Conservation (phyloP, 2,329 filamentous ascomycete species). For the Microsporum audouinii region DNA sequence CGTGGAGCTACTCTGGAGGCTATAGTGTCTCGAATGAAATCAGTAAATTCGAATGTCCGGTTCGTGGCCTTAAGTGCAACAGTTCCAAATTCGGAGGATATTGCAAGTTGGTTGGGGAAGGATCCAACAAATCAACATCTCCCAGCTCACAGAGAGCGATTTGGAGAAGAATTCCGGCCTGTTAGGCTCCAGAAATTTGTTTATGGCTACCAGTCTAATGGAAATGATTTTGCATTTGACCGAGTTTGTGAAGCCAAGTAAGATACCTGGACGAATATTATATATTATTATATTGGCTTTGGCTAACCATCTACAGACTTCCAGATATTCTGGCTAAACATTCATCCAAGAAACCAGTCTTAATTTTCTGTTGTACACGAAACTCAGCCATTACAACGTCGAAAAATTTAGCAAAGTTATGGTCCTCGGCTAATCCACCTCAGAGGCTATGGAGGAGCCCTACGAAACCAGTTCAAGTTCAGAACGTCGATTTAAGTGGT, state of each 20-base stretch:
- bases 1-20: conserved; percentile 72
- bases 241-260: conserved; percentile 52
- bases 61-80: conserved; percentile 77
- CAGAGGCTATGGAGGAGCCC: conserved; percentile 56
- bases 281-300: not conserved
- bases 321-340: conserved; percentile 55
- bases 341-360: conserved; percentile 60
- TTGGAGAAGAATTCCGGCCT: conserved; percentile 69
- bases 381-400: conserved; percentile 60
- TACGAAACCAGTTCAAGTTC: conserved; percentile 39
- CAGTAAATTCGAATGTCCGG: conserved; percentile 59
- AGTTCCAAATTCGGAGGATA: conserved; percentile 68
- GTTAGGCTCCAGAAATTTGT: conserved; percentile 67
- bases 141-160: conserved; percentile 56
- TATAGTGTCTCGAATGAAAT: conserved; percentile 79
- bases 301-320: conserved; percentile 39
- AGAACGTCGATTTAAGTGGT: conserved; percentile 51
- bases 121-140: conserved; percentile 47
- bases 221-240: conserved; percentile 70
- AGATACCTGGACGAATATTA: conserved; percentile 10
- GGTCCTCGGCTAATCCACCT: conserved; percentile 40
- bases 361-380: conserved; percentile 73
- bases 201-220: conserved; percentile 52
- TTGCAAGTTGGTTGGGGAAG: conserved; percentile 67
- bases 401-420: conserved; percentile 54